Conservation (phyloP, 1,284 basidiomycete species). For the Apiotrichum sp. region DNA sequence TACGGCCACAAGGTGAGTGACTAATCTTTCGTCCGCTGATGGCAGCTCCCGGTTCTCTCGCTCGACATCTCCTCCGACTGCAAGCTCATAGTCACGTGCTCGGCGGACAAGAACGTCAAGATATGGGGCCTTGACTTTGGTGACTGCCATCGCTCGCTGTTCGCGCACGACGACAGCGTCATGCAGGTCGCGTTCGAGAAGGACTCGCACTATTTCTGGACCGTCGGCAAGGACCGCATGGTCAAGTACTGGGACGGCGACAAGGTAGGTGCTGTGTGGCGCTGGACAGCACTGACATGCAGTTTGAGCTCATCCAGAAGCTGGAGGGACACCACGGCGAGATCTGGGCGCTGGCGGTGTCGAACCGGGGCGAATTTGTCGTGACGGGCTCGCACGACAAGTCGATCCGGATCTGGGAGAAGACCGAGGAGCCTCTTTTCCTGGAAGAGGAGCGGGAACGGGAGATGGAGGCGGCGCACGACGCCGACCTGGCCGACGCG, state of each 20-base stretch:
- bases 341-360: constrained; percentile 91
- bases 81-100: constrained; percentile 95
- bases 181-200: constrained; percentile 95
- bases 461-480: constrained; percentile 84
- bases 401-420: constrained; percentile 97
- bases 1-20: constrained; percentile 76
- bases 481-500: constrained; percentile 65
- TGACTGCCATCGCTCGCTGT: constrained; percentile 95
- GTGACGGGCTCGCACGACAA: constrained; percentile 97
- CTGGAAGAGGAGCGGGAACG: constrained; percentile 95
- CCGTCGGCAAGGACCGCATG: constrained; percentile 85
- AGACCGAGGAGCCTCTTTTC: constrained; percentile 97
- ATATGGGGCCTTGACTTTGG: constrained; percentile 99
- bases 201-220: constrained; percentile 91
- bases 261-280: constrained; percentile 65
- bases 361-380: constrained; percentile 79
- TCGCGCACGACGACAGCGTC: constrained; percentile 94
- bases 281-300: constrained; percentile 32
- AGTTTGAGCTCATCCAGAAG: constrained; percentile 95
- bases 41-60: constrained; percentile 78
- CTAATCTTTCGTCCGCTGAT: too few species aligned
- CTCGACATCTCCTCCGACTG: constrained; percentile 97
- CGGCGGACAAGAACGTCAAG: constrained; percentile 99
- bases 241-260: constrained; percentile 99
- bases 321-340: constrained; percentile 96